Evolutionary conservation across 2,329 filamentous ascomycete species (phyloP).

Genomic region (Clarireedia paspali): DNA sequence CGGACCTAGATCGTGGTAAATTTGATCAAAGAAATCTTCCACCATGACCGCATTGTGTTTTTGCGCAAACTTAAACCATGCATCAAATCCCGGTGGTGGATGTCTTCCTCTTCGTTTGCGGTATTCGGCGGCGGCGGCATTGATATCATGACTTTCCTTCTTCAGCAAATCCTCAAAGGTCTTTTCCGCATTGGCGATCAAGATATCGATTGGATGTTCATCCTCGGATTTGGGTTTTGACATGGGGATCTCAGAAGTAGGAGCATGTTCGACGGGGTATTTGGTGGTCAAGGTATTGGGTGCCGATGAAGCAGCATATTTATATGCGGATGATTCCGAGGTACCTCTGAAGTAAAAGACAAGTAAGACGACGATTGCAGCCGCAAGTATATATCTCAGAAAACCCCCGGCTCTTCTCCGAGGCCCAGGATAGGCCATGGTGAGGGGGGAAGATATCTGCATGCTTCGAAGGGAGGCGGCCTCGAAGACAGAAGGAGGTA

Average conservation of each 20-base stretch:
- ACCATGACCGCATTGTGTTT: conserved; percentile 45
- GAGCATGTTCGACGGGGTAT: neutral
- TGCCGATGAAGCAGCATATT: neutral
- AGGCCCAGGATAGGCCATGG: conserved; percentile 24
- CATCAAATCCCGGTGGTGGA: conserved; percentile 55
- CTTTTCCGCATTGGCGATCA: conserved; percentile 35
- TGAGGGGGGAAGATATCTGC: conserved; percentile 23
- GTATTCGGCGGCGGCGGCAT: conserved; percentile 43
- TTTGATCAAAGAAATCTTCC: conserved; percentile 53
- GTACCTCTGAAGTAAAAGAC: conserved; percentile 13
- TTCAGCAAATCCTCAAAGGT: conserved; percentile 33
- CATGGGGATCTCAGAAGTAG: neutral
- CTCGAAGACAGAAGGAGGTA: too few species aligned
- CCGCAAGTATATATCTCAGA: conserved; percentile 18
- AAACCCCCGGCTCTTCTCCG: conserved; percentile 23
- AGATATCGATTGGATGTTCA: conserved; percentile 38
- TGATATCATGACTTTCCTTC: conserved; percentile 36
- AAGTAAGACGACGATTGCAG: conserved; percentile 11
- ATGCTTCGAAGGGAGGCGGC: conserved; percentile 7
- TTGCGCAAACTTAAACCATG: conserved; percentile 48
- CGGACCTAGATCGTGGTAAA: conserved; percentile 43
- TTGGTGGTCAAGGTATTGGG: neutral
- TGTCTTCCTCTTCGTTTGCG: conserved; percentile 49
- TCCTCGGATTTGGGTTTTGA: neutral
- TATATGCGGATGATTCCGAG: neutral